These are phyloP conservation scores for Gossypium herbaceum DNA, from an alignment of 345 rosid species.

Conservation along the genomic window DNA sequence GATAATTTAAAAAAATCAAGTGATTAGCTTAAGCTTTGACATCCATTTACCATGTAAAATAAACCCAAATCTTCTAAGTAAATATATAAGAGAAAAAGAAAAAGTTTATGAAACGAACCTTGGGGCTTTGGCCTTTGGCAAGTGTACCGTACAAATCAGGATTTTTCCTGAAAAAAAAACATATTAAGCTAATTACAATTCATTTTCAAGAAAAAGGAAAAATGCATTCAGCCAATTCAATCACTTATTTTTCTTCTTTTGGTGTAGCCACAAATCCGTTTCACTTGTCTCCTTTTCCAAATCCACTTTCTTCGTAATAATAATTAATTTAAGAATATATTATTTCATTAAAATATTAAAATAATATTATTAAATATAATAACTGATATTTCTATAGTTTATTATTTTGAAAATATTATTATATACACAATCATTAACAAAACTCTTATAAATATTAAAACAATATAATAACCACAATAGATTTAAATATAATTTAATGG, in stretches of 20 bases:
- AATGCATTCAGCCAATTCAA: not conserved
- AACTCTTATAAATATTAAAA: not conserved
- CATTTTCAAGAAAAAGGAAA: not conserved
- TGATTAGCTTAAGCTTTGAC: not conserved
- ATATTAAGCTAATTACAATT: not conserved
- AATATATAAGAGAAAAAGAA: not conserved
- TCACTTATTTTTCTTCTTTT: not conserved
- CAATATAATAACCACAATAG: not conserved
- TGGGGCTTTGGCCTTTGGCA: conserved; percentile 77
- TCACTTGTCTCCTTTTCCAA: not conserved
- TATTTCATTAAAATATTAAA: no score
- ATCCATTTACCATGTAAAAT: not conserved
- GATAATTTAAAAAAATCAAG: no score
- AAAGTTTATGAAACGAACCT: conserved; percentile 38
- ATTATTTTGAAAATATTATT: not conserved
- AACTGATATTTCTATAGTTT: no score
- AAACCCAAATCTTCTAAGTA: not conserved
- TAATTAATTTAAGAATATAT: not conserved
- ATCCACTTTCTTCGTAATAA: not conserved
- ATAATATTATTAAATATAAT: not conserved
- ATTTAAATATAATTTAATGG: not conserved
- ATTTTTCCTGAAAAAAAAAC: conserved; percentile 50
- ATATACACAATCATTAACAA: not conserved
- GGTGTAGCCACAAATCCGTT: not conserved
- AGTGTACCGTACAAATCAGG: conserved; percentile 53